Percentiles rank a stretch among this genome's conserved stretches.
phyloP scores from a whole-genome alignment of 768 basidiomycete genomes.

The Coprinopsis cinerea region DNA sequence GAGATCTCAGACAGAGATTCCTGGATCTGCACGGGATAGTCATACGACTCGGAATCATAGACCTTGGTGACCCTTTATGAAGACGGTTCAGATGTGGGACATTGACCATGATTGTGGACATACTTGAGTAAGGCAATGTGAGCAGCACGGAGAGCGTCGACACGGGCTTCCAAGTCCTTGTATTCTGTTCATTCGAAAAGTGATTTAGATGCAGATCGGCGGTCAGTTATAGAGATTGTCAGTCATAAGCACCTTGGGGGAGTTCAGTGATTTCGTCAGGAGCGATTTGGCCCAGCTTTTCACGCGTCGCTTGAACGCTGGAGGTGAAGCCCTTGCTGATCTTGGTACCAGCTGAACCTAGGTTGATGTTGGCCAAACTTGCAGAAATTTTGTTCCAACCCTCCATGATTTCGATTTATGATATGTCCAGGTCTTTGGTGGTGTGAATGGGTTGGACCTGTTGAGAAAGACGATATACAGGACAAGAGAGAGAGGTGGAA shows the following conservation, averaged over 20 bases:
- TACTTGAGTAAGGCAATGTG: slow-evolving; percentile 78
- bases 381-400: slow-evolving; percentile 67
- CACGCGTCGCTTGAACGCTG: slow-evolving; percentile 80
- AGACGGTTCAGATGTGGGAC: slow-evolving; percentile 4
- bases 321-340: slow-evolving; percentile 75
- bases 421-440: background rate
- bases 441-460: background rate
- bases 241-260: slow-evolving; percentile 61
- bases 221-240: background rate
- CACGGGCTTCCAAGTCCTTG: slow-evolving; percentile 90
- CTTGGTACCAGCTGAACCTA: slow-evolving; percentile 71
- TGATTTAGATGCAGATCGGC: background rate
- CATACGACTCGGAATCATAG: slow-evolving; percentile 83
- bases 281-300: slow-evolving; percentile 83
- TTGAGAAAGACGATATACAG: background rate
- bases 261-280: slow-evolving; percentile 94
- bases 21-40: slow-evolving; percentile 86
- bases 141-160: slow-evolving; percentile 82
- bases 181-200: slow-evolving; percentile 58
- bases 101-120: slow-evolving; percentile 18
- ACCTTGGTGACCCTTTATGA: slow-evolving; percentile 73
- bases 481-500: background rate
- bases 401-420: slow-evolving; percentile 34
- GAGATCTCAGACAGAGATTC: slow-evolving; percentile 74
- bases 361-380: slow-evolving; percentile 57